Base-by-base conservation (phyloP, 176 grass and related monocot species). In the Olyra latifolia region DNA sequence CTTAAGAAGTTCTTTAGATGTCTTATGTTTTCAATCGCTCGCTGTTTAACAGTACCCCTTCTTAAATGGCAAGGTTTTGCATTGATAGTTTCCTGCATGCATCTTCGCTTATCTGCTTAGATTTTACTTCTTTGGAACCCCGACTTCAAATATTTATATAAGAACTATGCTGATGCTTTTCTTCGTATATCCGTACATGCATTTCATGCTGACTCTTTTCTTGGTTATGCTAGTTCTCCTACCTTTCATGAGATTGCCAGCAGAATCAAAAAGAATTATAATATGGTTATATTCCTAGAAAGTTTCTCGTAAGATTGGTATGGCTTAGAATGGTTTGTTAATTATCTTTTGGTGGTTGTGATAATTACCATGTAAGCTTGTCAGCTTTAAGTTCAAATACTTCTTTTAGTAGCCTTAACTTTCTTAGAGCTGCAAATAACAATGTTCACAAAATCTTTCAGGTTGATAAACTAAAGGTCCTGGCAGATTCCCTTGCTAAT, bases 381-480 rank as follows among this genome's bases (percentile, higher is more conserved):
- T 74, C 42, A 69, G 69, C 24, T 13, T 50, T 75, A 53, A 72
- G 29, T 69, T 84, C 1, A 75, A 52, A 32, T 80, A 76, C 7
- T 53, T 75, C 9, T 74, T 29, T 39, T 24, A 60, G 23, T 27
- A 79, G 9, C 30, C 47, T 62, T 44, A 71, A 46, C 56, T 62
- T 54, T 15, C 71, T 44, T 53, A 53, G 71, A 61, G 19, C 25
- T 80, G 32, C 53, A 69, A 32, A 38, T 87, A 75, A 69, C 17
- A 35, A 80, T n/a, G 24, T 67, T 85, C 42, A 85, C 45, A 62
- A 4, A 86, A 77, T 77, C 35, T 72, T 86, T 54, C 87, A 99
- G 96, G 86, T 99, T 2, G 96, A 91, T 80, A 99, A 99, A 60
- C 82, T 99, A 66, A 99, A 99, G 68, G 90, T 99, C 60, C 77